These are phyloP conservation scores for Rhizopus stolonifer DNA, from an alignment of 371 early-diverging fungal species.

Conservation along the genomic window DNA sequence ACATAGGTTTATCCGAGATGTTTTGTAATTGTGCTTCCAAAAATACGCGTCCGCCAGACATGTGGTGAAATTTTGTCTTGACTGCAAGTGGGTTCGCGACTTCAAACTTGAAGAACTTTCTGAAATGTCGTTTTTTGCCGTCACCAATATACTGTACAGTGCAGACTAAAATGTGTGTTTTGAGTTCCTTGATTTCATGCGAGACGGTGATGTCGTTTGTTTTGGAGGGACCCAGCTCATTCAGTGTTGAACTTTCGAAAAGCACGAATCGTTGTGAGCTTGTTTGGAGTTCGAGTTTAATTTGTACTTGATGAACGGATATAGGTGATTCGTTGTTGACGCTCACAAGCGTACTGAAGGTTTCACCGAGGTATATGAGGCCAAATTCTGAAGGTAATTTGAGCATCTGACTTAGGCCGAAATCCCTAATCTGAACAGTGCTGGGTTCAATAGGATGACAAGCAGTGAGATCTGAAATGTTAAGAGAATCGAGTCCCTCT, in stretches of 20 bases:
- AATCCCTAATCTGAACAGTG: conserved; percentile 51
- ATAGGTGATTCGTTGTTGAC: conserved; percentile 80
- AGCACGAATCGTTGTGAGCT: conserved; percentile 74
- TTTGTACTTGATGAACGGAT: conserved; percentile 65
- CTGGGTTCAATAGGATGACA: conserved; percentile 31
- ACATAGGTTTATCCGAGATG: conserved; percentile 77
- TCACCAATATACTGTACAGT: conserved; percentile 78
- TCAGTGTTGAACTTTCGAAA: conserved; percentile 60
- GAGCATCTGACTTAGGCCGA: conserved; percentile 66
- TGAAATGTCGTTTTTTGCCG: conserved; percentile 71
- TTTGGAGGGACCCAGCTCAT: conserved; percentile 48
- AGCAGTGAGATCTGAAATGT: conserved; percentile 37
- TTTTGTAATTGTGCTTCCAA: conserved; percentile 95
- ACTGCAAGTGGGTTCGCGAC: conserved; percentile 94
- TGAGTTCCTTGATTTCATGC: conserved; percentile 95
- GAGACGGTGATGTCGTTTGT: conserved; percentile 72
- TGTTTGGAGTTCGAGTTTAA: conserved; percentile 90
- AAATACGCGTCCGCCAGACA: conserved; percentile 72
- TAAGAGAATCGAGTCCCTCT: conserved; percentile 45
- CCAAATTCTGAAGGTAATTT: conserved; percentile 77
- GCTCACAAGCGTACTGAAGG: conserved; percentile 82
- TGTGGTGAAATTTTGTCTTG: conserved; percentile 91
- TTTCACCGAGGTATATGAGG: conserved; percentile 93
- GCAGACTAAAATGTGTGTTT: conserved; percentile 89
- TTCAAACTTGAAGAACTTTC: conserved; percentile 94